Conservation (phyloP, 805 yeast species). For the Phaffomyces thermotolerans region DNA sequence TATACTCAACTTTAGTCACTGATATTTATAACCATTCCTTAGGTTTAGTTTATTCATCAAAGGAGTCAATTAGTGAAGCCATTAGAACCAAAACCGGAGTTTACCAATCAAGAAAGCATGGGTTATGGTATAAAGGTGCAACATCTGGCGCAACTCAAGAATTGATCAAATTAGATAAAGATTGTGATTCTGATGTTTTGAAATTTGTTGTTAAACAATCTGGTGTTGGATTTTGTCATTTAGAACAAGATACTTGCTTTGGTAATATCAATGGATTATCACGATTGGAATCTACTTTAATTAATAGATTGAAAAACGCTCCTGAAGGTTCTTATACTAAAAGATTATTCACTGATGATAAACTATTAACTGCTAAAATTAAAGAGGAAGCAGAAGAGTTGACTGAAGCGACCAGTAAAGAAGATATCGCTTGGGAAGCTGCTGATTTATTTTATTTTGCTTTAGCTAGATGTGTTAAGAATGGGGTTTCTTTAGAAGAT, state of each 20-base stretch:
- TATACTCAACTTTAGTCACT: slow-evolving; percentile 77
- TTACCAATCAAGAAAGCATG: slow-evolving; percentile 87
- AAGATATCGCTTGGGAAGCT: slow-evolving; percentile 90
- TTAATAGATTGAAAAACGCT: slow-evolving; percentile 55
- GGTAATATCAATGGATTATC: slow-evolving; percentile 61
- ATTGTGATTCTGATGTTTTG: slow-evolving; percentile 90
- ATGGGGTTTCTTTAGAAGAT: slow-evolving; percentile 74
- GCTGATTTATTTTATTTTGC: slow-evolving; percentile 87
- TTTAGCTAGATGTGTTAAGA: slow-evolving; percentile 60
- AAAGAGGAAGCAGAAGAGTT: slow-evolving; percentile 96
- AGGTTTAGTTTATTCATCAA: slow-evolving; percentile 88
- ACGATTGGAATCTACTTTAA: slow-evolving; percentile 59
- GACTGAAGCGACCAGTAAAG: slow-evolving; percentile 65
- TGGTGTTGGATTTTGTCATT: slow-evolving; percentile 91
- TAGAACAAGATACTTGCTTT: slow-evolving; percentile 76
- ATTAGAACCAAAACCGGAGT: slow-evolving; percentile 80
- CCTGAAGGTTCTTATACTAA: slow-evolving; percentile 94
- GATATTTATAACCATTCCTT: slow-evolving; percentile 62
- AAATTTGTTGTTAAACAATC: slow-evolving; percentile 79
- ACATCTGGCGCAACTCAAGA: slow-evolving; percentile 95
- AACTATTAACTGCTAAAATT: slow-evolving; percentile 75
- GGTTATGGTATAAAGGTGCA: slow-evolving; percentile 93
- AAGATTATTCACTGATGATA: slow-evolving; percentile 74
- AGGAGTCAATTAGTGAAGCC: slow-evolving; percentile 75
- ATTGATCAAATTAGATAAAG: slow-evolving; percentile 58